A percentile compares a stretch with the other conserved stretches of the same genome.
These are phyloP conservation scores for Sclerotinia nivalis DNA, from an alignment of 2,329 filamentous ascomycete species.

Conservation along the genomic window DNA sequence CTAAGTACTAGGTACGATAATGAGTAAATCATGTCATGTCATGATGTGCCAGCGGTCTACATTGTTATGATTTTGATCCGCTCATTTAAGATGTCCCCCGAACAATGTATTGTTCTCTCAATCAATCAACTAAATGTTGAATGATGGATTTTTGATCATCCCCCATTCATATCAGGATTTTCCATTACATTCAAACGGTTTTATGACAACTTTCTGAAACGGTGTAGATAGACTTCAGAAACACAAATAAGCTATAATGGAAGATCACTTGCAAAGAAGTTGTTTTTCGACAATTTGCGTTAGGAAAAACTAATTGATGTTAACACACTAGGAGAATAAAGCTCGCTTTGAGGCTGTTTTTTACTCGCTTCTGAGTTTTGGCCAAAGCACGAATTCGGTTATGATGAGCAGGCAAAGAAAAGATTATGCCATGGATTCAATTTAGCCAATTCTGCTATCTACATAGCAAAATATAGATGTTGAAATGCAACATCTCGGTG, in stretches of 20 bases:
- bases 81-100: neutral
- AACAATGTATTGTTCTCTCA: neutral
- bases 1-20: neutral
- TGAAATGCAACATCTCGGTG: neutral
- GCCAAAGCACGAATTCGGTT: neutral
- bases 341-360: neutral
- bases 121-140: neutral
- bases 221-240: neutral
- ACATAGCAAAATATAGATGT: neutral
- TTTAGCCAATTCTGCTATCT: neutral
- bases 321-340: neutral
- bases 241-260: neutral
- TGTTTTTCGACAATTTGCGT: neutral
- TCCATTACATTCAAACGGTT: neutral
- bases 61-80: neutral
- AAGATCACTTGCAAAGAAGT: constrained; percentile 2
- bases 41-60: neutral
- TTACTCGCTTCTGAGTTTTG: neutral
- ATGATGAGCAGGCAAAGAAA: neutral
- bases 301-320: too few species aligned
- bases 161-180: neutral
- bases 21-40: neutral
- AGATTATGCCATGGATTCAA: neutral
- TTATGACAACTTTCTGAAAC: neutral
- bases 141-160: neutral